Evolutionary conservation across 2,329 filamentous ascomycete genomes (phyloP).

Genomic region (Huntiella abstrusa): DNA sequence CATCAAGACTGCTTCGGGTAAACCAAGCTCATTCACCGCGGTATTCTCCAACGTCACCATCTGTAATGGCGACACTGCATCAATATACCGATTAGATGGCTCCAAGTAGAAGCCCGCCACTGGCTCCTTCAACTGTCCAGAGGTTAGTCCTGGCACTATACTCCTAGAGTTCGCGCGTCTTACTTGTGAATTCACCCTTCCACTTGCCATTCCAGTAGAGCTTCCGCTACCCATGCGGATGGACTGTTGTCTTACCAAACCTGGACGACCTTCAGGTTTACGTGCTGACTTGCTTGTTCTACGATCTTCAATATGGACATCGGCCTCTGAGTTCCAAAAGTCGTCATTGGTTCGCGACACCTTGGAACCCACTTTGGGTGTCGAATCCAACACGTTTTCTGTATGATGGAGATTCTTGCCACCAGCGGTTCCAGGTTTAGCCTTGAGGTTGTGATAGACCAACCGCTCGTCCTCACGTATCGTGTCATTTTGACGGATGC

Average conservation of each 20-base stretch:
- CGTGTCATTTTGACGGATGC: slow-evolving; percentile 75
- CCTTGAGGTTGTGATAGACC: slow-evolving; percentile 65
- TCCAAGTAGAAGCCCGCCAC: slow-evolving; percentile 31
- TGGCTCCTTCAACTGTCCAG: slow-evolving; percentile 14
- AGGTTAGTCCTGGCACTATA: background rate
- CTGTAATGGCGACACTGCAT: slow-evolving; percentile 53
- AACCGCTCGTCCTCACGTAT: slow-evolving; percentile 81
- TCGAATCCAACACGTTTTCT: slow-evolving; percentile 66
- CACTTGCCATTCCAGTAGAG: slow-evolving; percentile 2
- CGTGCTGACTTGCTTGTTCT: slow-evolving; percentile 6
- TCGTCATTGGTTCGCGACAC: slow-evolving; percentile 25
- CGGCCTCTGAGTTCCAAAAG: slow-evolving; percentile 59
- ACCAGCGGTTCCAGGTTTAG: slow-evolving; percentile 49
- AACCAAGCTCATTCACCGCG: slow-evolving; percentile 66
- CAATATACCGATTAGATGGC: slow-evolving; percentile 36
- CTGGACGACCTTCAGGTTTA: slow-evolving; percentile 6
- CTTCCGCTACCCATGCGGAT: slow-evolving; percentile 35
- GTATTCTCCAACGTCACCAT: slow-evolving; percentile 89
- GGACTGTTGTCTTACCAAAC: slow-evolving; percentile 5
- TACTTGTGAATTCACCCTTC: slow-evolving; percentile 8
- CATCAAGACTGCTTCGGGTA: slow-evolving; percentile 77
- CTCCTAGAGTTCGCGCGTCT: background rate
- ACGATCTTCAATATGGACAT: slow-evolving; percentile 17
- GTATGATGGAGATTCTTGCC: slow-evolving; percentile 85
- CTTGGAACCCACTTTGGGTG: slow-evolving; percentile 3